Percentiles rank a stretch among this genome's conserved stretches.
Conservation (phyloP, 371 early-diverging fungal species). For the Syncephalastrum sp. region DNA sequence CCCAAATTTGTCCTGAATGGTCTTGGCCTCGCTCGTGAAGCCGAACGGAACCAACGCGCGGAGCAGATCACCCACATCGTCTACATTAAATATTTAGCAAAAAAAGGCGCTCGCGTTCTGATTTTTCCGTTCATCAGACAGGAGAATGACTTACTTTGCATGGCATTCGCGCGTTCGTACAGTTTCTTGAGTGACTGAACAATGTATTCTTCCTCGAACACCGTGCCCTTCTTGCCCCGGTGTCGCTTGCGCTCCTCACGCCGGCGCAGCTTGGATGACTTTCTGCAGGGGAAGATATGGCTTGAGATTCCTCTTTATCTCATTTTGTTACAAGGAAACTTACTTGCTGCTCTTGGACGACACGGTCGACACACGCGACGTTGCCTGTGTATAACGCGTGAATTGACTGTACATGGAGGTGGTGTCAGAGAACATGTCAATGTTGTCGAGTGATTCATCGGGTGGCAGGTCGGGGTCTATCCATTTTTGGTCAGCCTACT, state of each 20-base stretch:
- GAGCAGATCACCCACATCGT: constrained; percentile 38
- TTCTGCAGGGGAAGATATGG: constrained; percentile 30
- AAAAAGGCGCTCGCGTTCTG: background rate
- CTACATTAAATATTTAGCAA: constrained; percentile 18
- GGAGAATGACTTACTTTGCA: constrained; percentile 38
- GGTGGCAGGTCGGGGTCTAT: constrained; percentile 38
- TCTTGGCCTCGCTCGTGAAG: constrained; percentile 44
- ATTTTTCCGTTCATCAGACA: background rate
- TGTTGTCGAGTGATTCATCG: constrained; percentile 71
- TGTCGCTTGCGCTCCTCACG: constrained; percentile 75
- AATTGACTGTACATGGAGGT: constrained; percentile 89
- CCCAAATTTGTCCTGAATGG: constrained; percentile 44
- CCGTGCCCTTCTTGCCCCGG: constrained; percentile 85
- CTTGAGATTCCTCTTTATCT: background rate
- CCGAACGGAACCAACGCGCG: constrained; percentile 46
- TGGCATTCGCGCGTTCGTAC: constrained; percentile 43
- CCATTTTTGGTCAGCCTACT: background rate
- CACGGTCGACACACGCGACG: constrained; percentile 55
- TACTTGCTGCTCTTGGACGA: constrained; percentile 53
- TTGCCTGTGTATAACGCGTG: constrained; percentile 70
- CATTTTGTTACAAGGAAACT: constrained; percentile 8
- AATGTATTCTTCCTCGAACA: constrained; percentile 89
- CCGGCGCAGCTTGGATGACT: constrained; percentile 70
- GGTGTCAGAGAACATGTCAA: constrained; percentile 93
- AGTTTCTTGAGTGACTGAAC: constrained; percentile 65